phyloP scores from a whole-genome alignment of 345 rosid species.

The Camelina hispida region DNA sequence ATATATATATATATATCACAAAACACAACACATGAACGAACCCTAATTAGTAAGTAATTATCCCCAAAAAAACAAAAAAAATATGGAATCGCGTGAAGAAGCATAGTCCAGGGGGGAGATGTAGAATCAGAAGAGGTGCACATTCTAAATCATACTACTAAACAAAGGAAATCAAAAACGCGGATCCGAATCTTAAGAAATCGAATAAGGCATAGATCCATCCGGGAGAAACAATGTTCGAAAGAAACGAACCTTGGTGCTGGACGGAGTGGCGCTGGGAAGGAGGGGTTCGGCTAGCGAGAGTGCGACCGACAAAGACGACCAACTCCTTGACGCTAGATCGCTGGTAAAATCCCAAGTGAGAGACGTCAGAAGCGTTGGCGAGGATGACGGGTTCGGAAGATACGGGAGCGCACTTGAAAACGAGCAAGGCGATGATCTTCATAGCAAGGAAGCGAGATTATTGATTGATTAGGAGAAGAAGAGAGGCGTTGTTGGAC shows the following conservation, averaged over 20 bases:
- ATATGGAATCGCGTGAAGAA: conserved; percentile 19
- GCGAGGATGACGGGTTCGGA: conserved; percentile 61
- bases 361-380: conserved; percentile 80
- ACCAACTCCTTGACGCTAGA: conserved; percentile 85
- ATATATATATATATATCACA: conserved; percentile 35
- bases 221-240: not conserved
- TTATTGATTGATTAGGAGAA: conserved; percentile 4
- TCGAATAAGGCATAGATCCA: conserved; percentile 12
- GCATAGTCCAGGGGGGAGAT: conserved; percentile 13
- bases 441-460: conserved; percentile 61
- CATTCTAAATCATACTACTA: not conserved
- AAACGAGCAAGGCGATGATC: conserved; percentile 87
- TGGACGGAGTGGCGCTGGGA: conserved; percentile 92
- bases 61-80: not conserved
- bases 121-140: not conserved
- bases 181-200: conserved; percentile 23
- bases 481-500: conserved; percentile 23
- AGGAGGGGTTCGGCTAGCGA: conserved; percentile 85
- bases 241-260: conserved; percentile 67
- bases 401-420: conserved; percentile 69
- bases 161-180: not conserved
- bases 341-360: conserved; percentile 88
- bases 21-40: not conserved
- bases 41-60: conserved; percentile 41
- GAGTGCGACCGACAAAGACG: conserved; percentile 88